Base-by-base conservation (phyloP, 345 rosid species). In the Microthlaspi erraticum region DNA sequence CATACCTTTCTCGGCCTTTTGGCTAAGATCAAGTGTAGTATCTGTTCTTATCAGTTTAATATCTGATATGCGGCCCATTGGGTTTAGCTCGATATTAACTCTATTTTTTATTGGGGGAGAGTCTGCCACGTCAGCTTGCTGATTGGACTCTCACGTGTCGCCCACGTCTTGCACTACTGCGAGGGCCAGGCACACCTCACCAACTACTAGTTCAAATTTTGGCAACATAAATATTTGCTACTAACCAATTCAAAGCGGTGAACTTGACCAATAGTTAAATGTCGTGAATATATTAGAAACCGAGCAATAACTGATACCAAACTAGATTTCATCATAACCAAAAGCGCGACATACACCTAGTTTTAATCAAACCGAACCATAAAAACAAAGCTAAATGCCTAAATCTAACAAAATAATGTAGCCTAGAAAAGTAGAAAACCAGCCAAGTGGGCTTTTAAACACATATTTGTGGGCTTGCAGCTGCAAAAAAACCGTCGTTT, bases 1-100 rank as follows among this genome's bases (percentile, higher is more conserved):
- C 81, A 84, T 78, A 78, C 84, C 88, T 84, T 82, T 84, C 88
- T 84, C 86, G 84, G 85, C 87, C 87, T 84, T 84, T 84, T 84
- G 87, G 87, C 85, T 84, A 82, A 84, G 87, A 84, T 82, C 85
- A 82, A 84, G 82, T 82, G 85, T 84, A 81, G 82, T 84, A 82
- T 82, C 81, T 84, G 84, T 84, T 82, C 84, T 84, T 84, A 82
- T 82, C 85, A 78, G 84, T 81, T 80, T 84, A 81, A 81, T 84
- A 84, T 84, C 82, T 83, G 85, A 83, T 83, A 83, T 68, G 81
- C 19, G 64, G 18, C 2, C 8, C 20, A 16, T 18, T 23, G 26
- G 26, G 26, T 23, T 23, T 23, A 23, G 26, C 26, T 13, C 38
- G 66, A 60, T 60, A 62, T 45, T 62, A 62, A 44, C 43, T 61